Conservation (phyloP, 306 rosid species). For the Cucumis cinereus region DNA sequence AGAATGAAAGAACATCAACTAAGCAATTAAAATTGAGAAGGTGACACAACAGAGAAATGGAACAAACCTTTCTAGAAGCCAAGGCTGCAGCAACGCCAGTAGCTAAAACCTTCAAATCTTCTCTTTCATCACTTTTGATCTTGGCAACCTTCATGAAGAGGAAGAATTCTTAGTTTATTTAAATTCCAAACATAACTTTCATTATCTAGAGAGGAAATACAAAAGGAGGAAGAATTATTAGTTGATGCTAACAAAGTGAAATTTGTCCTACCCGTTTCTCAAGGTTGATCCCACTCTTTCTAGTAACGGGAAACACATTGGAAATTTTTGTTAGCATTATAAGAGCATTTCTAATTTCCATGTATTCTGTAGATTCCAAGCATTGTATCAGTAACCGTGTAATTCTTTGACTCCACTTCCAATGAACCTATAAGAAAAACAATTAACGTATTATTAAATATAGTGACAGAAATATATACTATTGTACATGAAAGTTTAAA, state of each 20-base stretch:
- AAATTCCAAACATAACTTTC: too few species aligned
- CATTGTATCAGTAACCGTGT: slow-evolving; percentile 82
- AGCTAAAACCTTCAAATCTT: slow-evolving; percentile 97
- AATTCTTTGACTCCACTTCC: slow-evolving; percentile 99
- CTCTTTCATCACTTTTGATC: slow-evolving; percentile 95
- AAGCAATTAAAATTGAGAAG: neutral
- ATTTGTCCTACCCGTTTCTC: slow-evolving; percentile 67
- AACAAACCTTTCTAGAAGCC: slow-evolving; percentile 85
- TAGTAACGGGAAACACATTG: slow-evolving; percentile 87
- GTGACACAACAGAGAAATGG: slow-evolving; percentile 5
- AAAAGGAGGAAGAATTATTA: neutral
- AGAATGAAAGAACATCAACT: slow-evolving; percentile 6
- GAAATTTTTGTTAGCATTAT: slow-evolving; percentile 88
- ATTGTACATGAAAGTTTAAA: neutral
- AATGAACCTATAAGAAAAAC: slow-evolving; percentile 54
- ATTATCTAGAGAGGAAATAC: too few species aligned
- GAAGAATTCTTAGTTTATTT: neutral
- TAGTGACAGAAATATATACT: neutral
- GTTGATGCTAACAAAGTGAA: neutral
- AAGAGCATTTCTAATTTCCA: slow-evolving; percentile 96
- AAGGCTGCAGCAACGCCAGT: slow-evolving; percentile 93
- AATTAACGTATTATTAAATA: neutral
- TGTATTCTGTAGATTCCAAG: slow-evolving; percentile 89
- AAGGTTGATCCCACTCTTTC: slow-evolving; percentile 88
- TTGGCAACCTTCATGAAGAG: slow-evolving; percentile 57